Conservation (phyloP, 1,284 basidiomycete genomes). For the Sporisorium scitamineum region DNA sequence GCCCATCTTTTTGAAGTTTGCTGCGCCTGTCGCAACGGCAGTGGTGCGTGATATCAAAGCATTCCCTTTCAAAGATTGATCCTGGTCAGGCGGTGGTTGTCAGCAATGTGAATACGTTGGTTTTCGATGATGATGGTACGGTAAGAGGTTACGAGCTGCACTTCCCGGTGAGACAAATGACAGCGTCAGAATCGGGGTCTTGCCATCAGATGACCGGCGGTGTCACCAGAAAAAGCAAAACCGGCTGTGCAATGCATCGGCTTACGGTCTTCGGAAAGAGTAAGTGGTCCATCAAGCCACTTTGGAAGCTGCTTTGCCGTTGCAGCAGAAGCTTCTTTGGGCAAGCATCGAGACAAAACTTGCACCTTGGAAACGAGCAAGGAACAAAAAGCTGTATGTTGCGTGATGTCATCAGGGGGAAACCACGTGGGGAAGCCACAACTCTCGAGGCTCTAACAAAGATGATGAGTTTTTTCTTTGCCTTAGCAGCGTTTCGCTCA, state of each 20-base stretch:
- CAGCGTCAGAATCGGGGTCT: neutral
- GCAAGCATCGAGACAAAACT: neutral
- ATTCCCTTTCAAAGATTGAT: neutral
- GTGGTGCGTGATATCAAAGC: neutral
- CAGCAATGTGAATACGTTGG: neutral
- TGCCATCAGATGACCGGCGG: neutral
- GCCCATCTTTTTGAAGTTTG: conserved; percentile 22
- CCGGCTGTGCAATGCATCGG: neutral
- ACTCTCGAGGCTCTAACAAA: neutral
- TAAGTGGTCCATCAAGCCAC: neutral
- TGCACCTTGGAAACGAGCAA: neutral
- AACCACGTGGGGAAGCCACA: conserved; percentile 6
- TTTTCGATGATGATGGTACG: neutral
- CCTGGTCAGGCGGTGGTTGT: neutral
- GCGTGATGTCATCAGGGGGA: conserved; percentile 12
- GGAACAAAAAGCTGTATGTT: neutral
- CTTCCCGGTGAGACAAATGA: neutral
- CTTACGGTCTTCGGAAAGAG: neutral
- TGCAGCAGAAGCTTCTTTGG: neutral
- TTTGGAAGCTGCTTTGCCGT: neutral
- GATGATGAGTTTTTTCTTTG: neutral
- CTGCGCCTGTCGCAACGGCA: neutral
- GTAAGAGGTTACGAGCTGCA: neutral
- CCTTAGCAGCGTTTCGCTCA: neutral
- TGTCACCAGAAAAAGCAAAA: neutral